Evolutionary conservation across 495 filamentous ascomycete species (phyloP).

Genomic region (Aspergillus conjunctus): DNA sequence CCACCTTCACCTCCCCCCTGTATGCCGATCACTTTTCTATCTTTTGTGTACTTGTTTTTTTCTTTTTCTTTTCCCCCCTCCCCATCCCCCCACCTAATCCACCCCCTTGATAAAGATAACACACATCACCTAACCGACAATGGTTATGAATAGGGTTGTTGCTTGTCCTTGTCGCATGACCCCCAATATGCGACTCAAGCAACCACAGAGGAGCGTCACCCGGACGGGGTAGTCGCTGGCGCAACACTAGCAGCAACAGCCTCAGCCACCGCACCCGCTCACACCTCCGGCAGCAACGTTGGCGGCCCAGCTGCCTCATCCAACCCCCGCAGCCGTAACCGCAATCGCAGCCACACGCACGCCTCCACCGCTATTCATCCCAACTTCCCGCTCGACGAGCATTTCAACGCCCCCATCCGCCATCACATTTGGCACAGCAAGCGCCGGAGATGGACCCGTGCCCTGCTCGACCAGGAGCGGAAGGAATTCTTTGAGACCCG

Average conservation of each 20-base stretch:
- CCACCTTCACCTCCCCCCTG: background rate
- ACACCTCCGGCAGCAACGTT: slow-evolving; percentile 9
- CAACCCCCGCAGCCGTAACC: slow-evolving; percentile 7
- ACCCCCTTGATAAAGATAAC: background rate
- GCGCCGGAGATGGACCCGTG: slow-evolving; percentile 54
- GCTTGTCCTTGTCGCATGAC: slow-evolving; percentile 44
- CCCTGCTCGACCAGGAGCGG: slow-evolving; percentile 51
- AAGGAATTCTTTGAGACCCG: slow-evolving; percentile 81
- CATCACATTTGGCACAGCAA: slow-evolving; percentile 54
- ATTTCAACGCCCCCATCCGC: slow-evolving; percentile 55
- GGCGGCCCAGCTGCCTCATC: slow-evolving; percentile 5
- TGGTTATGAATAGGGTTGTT: slow-evolving; percentile 39
- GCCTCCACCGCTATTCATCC: slow-evolving; percentile 22
- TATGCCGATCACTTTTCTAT: background rate
- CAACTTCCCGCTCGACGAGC: slow-evolving; percentile 39
- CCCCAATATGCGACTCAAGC: slow-evolving; percentile 21
- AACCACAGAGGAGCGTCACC: slow-evolving; percentile 23
- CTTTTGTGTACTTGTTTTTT: background rate
- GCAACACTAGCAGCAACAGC: slow-evolving; percentile 5
- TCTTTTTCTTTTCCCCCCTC: background rate
- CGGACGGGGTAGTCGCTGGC: slow-evolving; percentile 15
- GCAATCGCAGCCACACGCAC: slow-evolving; percentile 8
- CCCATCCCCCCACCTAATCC: background rate
- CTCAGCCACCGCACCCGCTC: background rate
- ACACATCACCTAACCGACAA: too few species aligned